Evolutionary conservation across 208 protist genomes (phyloP), one percentile per base, ranked within the genome.

Genomic region (Leptomonas pyrrhocoris): DNA sequence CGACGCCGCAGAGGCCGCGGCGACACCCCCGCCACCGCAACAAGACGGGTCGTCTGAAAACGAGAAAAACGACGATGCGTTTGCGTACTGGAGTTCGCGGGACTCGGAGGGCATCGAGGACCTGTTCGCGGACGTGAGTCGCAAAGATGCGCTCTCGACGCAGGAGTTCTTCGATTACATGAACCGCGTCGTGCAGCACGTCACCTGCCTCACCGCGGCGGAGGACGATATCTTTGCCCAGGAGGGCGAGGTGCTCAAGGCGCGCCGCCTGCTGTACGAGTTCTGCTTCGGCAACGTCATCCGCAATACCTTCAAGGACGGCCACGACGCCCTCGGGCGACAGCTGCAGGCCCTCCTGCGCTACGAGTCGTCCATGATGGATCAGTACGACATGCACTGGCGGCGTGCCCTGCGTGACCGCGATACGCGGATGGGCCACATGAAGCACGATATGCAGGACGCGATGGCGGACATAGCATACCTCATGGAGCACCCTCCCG

Each of bases 161-260:
- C 69, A 78, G 31, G 87, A 90, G 66, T 94, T 93, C 68, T 74
- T 76, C 28, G 77, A 86, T 49, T 94, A 86, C 72, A 71, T 89
- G 57, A 59, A 51, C 28, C 80, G 88, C 64, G 84, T 94, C 21
- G 77, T 88, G 34, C 79, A 86, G 45, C 87, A 92, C 70, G 80
- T 93, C 34, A 80, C 67, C 15, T 84, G 73, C 27, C 77, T 94
- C 45, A 85, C 84, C 3, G 73, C 83, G 3, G 77, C 68, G 2
- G 82, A 92, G 61, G 65, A 75, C 19, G 84, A 93, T 68, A 53
- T 65, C 23, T 69, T 80, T 40, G 57, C 36, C 30, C 83, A 82
- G 45, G 79, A 90, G 67, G 87, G 81, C n/a, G 88, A 94, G 57
- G 72, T 89, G 28, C 84, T 94, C 51, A 94, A 94, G 79, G 86